Conservation (phyloP, 208 protist genomes). For the Leishmania mexicana region DNA sequence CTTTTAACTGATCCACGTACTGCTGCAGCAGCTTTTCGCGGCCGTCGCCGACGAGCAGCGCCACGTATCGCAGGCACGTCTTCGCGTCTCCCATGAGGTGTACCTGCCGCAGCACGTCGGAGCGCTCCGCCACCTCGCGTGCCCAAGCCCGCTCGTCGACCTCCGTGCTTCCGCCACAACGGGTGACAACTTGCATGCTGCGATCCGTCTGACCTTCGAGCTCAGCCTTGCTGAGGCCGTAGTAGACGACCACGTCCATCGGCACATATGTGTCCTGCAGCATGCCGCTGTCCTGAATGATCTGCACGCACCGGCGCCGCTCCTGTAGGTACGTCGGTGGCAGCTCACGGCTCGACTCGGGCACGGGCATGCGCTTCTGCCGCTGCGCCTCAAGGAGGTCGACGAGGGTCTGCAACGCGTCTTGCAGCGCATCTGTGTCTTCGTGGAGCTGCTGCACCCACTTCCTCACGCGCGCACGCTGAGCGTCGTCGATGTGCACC, state of each 20-base stretch:
- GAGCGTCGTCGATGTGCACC: slow-evolving; percentile 33
- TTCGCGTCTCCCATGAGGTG: slow-evolving; percentile 76
- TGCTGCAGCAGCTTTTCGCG: slow-evolving; percentile 61
- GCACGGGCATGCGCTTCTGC: slow-evolving; percentile 15
- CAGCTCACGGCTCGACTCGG: slow-evolving; percentile 41
- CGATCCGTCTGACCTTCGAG: slow-evolving; percentile 39
- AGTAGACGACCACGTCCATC: slow-evolving; percentile 63
- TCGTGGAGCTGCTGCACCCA: slow-evolving; percentile 56
- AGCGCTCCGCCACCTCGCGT: slow-evolving; percentile 37
- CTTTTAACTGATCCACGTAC: slow-evolving; percentile 71
- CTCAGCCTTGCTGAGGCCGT: slow-evolving; percentile 54
- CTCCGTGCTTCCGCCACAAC: slow-evolving; percentile 5
- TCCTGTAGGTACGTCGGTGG: slow-evolving; percentile 56
- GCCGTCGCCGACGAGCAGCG: slow-evolving; percentile 59
- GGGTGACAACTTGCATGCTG: slow-evolving; percentile 19
- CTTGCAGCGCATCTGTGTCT: slow-evolving; percentile 63
- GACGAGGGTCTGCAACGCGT: slow-evolving; percentile 64
- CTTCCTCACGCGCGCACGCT: slow-evolving; percentile 27
- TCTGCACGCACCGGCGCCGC: slow-evolving; percentile 58
- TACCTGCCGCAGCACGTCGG: slow-evolving; percentile 57
- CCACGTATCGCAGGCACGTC: slow-evolving; percentile 77
- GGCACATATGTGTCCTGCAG: slow-evolving; percentile 75
- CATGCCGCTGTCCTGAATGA: slow-evolving; percentile 70
- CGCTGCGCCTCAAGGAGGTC: slow-evolving; percentile 60
- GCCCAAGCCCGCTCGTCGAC: slow-evolving; percentile 5